Conservation (phyloP, 192 early-diverging fungal species). For the Entomortierella chlamydospora region DNA sequence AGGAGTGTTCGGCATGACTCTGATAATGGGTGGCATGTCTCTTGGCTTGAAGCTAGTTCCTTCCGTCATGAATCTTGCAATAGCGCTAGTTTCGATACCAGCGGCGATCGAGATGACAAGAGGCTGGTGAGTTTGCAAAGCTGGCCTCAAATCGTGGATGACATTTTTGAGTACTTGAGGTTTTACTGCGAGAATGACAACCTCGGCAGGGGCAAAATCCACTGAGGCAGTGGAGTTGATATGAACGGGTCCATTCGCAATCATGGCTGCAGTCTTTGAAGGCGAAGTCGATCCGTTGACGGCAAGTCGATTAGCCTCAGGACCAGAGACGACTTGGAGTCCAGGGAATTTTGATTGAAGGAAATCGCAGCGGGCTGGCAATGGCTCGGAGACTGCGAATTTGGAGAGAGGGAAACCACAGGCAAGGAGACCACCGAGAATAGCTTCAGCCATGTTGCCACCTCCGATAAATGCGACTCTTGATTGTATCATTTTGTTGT, state of each 20-base stretch:
- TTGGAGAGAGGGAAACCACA: slow-evolving; percentile 74
- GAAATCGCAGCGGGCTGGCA: slow-evolving; percentile 70
- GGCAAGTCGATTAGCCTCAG: slow-evolving; percentile 68
- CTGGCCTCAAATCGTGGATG: slow-evolving; percentile 63
- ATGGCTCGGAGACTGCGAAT: slow-evolving; percentile 87
- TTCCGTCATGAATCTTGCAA: slow-evolving; percentile 76
- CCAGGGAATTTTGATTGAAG: slow-evolving; percentile 71
- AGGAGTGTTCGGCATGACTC: slow-evolving; percentile 98
- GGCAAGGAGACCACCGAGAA: slow-evolving; percentile 87
- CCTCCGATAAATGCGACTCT: slow-evolving; percentile 85
- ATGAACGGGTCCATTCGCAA: slow-evolving; percentile 29
- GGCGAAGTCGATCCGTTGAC: slow-evolving; percentile 60
- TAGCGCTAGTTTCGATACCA: slow-evolving; percentile 81
- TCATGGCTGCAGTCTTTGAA: slow-evolving; percentile 10
- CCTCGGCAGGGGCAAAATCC: slow-evolving; percentile 60
- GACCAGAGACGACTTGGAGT: slow-evolving; percentile 64
- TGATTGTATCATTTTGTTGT: slow-evolving; percentile 21
- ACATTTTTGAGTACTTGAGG: slow-evolving; percentile 87
- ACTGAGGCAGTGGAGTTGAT: slow-evolving; percentile 31
- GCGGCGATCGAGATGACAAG: slow-evolving; percentile 92
- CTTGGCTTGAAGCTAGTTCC: slow-evolving; percentile 21
- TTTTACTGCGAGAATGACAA: slow-evolving; percentile 91
- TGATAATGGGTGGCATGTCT: slow-evolving; percentile 68
- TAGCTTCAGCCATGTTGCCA: slow-evolving; percentile 96
- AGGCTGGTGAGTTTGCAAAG: slow-evolving; percentile 67